Conservation (phyloP, 2,329 filamentous ascomycete species). For the Penicillium concentricum region DNA sequence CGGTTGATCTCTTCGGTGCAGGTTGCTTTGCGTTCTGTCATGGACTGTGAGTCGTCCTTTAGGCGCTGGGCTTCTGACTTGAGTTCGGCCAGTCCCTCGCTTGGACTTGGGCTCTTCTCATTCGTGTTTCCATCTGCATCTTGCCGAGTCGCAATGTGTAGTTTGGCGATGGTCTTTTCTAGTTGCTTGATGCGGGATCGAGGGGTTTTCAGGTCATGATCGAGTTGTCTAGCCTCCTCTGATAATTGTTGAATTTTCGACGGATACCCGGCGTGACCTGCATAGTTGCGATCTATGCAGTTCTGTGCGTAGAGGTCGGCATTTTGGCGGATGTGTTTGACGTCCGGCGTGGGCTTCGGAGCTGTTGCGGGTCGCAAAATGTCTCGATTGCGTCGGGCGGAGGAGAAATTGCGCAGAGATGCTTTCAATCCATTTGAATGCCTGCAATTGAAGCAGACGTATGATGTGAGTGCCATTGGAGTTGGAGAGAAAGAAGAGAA, state of each 20-base stretch:
- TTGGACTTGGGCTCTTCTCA: neutral
- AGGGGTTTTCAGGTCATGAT: slow-evolving; percentile 41
- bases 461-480: slow-evolving; percentile 30
- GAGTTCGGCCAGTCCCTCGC: slow-evolving; percentile 27
- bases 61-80: slow-evolving; percentile 40
- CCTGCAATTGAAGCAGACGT: slow-evolving; percentile 38
- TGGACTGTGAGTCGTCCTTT: slow-evolving; percentile 37
- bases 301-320: slow-evolving; percentile 77
- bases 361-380: slow-evolving; percentile 63
- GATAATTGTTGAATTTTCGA: slow-evolving; percentile 51
- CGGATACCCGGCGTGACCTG: slow-evolving; percentile 51
- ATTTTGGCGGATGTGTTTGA: slow-evolving; percentile 87
- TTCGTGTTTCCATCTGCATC: slow-evolving; percentile 5
- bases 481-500: slow-evolving; percentile 6
- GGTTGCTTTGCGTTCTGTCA: slow-evolving; percentile 31
- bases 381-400: slow-evolving; percentile 22
- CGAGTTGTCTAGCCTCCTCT: slow-evolving; percentile 38
- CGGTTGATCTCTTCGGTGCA: slow-evolving; percentile 63
- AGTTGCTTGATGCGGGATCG: slow-evolving; percentile 46
- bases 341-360: slow-evolving; percentile 75
- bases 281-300: slow-evolving; percentile 82
- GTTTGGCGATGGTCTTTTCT: slow-evolving; percentile 42
- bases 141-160: slow-evolving; percentile 28
- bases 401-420: slow-evolving; percentile 22
- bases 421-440: slow-evolving; percentile 13